Conservation (phyloP, 768 basidiomycete species). For the Butyriboletus loyo region DNA sequence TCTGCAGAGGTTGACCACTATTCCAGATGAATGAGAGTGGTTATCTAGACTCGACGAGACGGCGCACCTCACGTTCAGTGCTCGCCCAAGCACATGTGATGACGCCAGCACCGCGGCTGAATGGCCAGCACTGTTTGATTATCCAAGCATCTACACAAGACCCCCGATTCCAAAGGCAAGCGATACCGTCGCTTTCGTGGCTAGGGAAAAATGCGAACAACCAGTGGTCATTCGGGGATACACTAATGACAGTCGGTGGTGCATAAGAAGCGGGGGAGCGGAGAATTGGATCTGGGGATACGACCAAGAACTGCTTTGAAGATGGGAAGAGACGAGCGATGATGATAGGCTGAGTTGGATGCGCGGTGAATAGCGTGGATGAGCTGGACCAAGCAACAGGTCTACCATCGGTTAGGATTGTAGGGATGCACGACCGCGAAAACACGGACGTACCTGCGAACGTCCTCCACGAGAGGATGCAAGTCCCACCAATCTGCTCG, state of each 20-base stretch:
- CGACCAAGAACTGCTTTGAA: slow-evolving; percentile 59
- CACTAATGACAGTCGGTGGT: slow-evolving; percentile 60
- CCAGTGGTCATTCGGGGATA: slow-evolving; percentile 57
- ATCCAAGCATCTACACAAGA: slow-evolving; percentile 60
- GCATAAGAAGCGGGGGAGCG: slow-evolving; percentile 48
- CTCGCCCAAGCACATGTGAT: slow-evolving; percentile 64
- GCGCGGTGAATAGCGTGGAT: slow-evolving; percentile 67
- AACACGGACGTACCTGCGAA: slow-evolving; percentile 43
- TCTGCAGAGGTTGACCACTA: slow-evolving; percentile 54
- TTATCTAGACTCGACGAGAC: background rate
- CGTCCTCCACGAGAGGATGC: slow-evolving; percentile 55
- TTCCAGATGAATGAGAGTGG: background rate
- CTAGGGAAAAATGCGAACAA: slow-evolving; percentile 76
- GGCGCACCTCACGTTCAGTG: slow-evolving; percentile 53
- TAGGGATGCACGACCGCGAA: background rate
- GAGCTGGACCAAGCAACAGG: slow-evolving; percentile 70
- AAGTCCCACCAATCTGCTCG: slow-evolving; percentile 75
- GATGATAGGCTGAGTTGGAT: slow-evolving; percentile 58
- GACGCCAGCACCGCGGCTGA: slow-evolving; percentile 51
- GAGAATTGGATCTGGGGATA: slow-evolving; percentile 50
- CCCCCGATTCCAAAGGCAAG: slow-evolving; percentile 64
- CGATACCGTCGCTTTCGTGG: slow-evolving; percentile 51
- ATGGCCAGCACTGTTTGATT: slow-evolving; percentile 54
- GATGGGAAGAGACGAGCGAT: slow-evolving; percentile 68
- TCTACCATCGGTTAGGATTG: slow-evolving; percentile 35